Evolutionary conservation across 1,139 yeast genomes (phyloP), one percentile per base, ranked within the genome.

Genomic region (Lodderomyces theae): DNA sequence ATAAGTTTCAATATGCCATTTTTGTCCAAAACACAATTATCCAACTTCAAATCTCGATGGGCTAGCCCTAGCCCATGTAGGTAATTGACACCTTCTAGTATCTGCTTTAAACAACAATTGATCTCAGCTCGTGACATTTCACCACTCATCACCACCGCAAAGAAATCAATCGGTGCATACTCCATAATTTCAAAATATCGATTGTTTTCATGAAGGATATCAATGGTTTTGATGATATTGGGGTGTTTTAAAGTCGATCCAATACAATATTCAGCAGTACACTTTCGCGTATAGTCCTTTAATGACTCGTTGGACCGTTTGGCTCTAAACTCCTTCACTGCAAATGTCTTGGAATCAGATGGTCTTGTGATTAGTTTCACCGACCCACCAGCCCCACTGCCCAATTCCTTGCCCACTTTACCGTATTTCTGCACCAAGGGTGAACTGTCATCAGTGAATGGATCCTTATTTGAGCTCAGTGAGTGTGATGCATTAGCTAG

Each of bases 361-460:
- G 92, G 81, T 48, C 97, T 77, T 42, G 79, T 82, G 55, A 94
- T 80, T 41, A 92, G 72, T 45, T 94, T 80, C 12, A 94, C 99
- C 1, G 95, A 85, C 4, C 99, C 99, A 37, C 98, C 99, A 3
- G 98, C 98, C 29, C 99, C 99, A 22, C 95, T 84, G 22, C 98
- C 99, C 51, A 94, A 69, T 46, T 86, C 83, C 50, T 87, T 86
- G 40, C 97, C 97, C 49, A 90, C 70, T 52, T 84, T 86, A 46
- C 96, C 95, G 62, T 92, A 94, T 58, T 90, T 86, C 51, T 83
- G 85, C 18, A 81, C 85, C 44, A 86, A 69, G 2, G 81, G 78
- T n/a, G 85, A 75, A 48, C 80, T 85, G 44, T 69, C 76, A 45
- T 70, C 76, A 9, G 74, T 67, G 47, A 69, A 69, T 0, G 76